Conservation (phyloP, 176 grass and related monocot genomes). For the Oryza coarctata region DNA sequence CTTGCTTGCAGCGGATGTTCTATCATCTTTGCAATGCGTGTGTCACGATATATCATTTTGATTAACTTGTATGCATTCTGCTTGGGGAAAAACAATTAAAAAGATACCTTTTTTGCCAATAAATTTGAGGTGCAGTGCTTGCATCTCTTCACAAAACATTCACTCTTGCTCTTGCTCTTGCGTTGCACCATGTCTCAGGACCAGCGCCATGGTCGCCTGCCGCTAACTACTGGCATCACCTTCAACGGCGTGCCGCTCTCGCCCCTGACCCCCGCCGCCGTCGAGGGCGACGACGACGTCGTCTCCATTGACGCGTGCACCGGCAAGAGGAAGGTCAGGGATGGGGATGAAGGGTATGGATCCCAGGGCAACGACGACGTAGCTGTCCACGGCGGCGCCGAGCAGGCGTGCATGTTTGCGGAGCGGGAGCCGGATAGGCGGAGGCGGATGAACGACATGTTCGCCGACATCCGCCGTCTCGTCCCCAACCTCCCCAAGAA, state of each 20-base stretch:
- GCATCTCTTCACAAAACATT: background rate
- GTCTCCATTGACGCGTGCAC: background rate
- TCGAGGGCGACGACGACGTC: background rate
- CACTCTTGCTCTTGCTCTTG: too few relatives aligned
- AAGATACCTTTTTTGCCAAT: background rate
- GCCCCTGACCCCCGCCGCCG: too few relatives aligned
- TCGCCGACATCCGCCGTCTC: background rate
- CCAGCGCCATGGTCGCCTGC: background rate
- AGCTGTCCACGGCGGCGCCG: background rate
- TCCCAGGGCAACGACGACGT: background rate
- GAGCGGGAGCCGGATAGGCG: background rate
- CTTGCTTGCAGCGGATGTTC: background rate
- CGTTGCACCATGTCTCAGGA: background rate
- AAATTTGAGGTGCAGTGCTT: background rate
- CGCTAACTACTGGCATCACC: too few relatives aligned
- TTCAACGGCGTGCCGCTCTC: too few relatives aligned
- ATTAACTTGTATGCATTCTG: background rate
- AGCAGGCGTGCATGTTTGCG: too few relatives aligned
- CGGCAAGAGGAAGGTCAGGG: background rate
- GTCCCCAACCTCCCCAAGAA: background rate
- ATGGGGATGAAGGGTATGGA: background rate
- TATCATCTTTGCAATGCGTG: too few relatives aligned
- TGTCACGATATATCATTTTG: too few relatives aligned
- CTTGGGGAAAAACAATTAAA: background rate
- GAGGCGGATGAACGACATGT: background rate